phyloP scores from a whole-genome alignment of 1,284 basidiomycete genomes.

The Ustilago crameri region DNA sequence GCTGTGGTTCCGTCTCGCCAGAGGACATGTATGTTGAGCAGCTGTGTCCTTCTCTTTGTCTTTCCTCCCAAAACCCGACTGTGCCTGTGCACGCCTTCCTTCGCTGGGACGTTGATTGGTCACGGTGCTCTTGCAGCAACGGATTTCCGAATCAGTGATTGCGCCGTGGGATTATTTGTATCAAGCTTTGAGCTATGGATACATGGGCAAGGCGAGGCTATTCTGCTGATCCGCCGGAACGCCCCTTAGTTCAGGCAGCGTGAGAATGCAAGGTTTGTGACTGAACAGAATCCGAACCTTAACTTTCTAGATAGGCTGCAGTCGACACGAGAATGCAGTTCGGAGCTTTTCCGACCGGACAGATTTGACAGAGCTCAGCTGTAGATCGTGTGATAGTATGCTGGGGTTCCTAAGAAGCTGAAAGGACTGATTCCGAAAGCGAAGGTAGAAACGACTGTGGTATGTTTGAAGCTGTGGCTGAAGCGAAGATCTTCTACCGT shows the following conservation, averaged over 20 bases:
- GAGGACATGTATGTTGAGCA: constrained; percentile 36
- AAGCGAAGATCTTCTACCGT: no score
- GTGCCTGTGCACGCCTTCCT: constrained; percentile 7
- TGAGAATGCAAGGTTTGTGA: constrained; percentile 8
- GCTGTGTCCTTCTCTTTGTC: background rate
- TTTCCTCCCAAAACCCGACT: background rate
- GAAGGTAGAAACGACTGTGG: no score
- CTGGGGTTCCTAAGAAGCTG: no score
- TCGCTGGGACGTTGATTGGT: background rate
- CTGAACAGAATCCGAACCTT: background rate
- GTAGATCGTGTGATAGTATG: no score
- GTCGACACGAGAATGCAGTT: background rate
- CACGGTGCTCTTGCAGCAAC: background rate
- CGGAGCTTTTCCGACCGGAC: background rate
- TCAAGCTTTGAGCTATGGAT: background rate
- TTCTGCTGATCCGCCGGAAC: constrained; percentile 15
- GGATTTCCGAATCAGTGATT: background rate
- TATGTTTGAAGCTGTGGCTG: no score
- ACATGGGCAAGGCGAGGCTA: constrained; percentile 6
- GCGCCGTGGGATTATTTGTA: background rate
- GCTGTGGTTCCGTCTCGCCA: constrained; percentile 21
- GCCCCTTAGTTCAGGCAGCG: constrained; percentile 4
- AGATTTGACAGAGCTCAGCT: background rate
- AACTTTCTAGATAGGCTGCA: background rate
- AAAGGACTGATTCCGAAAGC: no score